Evolutionary conservation across 768 basidiomycete species (phyloP), one percentile per base, ranked within the genome.

Genomic region (Suillus alpinus): DNA sequence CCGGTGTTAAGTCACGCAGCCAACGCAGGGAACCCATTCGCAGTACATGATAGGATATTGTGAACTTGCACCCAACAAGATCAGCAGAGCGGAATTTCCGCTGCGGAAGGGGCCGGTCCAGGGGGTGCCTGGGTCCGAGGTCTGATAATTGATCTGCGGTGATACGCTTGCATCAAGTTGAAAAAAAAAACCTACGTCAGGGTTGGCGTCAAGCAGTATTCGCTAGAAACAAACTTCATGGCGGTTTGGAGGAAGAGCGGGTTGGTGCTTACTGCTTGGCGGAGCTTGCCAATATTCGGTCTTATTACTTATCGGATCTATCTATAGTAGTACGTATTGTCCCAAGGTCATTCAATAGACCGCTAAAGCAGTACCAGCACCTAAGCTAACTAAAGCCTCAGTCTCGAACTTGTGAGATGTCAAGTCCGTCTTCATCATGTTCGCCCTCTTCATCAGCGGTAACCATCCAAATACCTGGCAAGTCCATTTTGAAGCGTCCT

Each of bases 361-460:
- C 26, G 49, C 49, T 31, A 50, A 29, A 18, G 9, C 29, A n/a
- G n/a, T n/a, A n/a, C 49, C 16, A 29, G 3, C 14, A 47, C 14
- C 46, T 14, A 26, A 50, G 46, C 46, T 29, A 50, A 31, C 31
- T 50, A 18, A 50, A 50, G 18, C 49, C 29, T 37, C 34, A 23
- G 16, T 6, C 36, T 39, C 37, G 16, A 26, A 39, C 23, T 29
- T 34, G 34, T 20, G 51, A 53, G 20, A 71, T 72, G 70, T 41
- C 73, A 59, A 62, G 69, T 50, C 68, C 76, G 20, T 69, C 73
- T 36, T 81, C 86, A 39, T 87, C 85, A 37, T 80, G 80, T 66
- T 82, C 85, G 32, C 87, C 91, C 34, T 91, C 90, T 16, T 89
- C 90, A 58, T 91, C 90, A 0, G 89, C 91, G 20, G 89, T 91